phyloP scores from a whole-genome alignment of 2,329 filamentous ascomycete genomes.

The Xylaria sp. region DNA sequence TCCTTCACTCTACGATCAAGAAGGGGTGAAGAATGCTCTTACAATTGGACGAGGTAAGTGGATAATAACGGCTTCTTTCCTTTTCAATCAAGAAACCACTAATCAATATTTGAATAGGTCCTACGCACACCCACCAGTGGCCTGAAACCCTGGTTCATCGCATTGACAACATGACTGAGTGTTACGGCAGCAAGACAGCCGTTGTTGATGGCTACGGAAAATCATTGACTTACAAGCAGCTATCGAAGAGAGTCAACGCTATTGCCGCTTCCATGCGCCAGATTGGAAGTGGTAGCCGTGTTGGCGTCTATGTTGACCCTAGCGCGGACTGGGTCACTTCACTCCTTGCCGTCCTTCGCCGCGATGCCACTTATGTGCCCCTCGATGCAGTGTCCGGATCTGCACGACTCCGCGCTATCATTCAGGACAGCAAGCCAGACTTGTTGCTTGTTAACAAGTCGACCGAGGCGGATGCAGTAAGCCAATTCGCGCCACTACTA shows the following conservation, averaged over 20 bases:
- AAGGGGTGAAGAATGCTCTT: neutral
- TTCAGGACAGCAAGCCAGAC: neutral
- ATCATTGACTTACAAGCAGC: slow-evolving; percentile 3
- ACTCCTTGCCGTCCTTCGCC: slow-evolving; percentile 48
- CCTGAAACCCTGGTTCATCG: slow-evolving; percentile 12
- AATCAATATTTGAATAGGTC: neutral
- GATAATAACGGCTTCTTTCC: neutral
- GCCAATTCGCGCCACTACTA: neutral
- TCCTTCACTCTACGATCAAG: neutral
- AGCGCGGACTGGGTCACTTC: slow-evolving; percentile 44
- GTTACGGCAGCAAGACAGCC: neutral
- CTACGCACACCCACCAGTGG: neutral
- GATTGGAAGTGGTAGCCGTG: slow-evolving; percentile 28
- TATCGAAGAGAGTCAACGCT: slow-evolving; percentile 44
- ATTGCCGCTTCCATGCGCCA: neutral
- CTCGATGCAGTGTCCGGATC: slow-evolving; percentile 43
- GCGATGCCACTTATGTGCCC: slow-evolving; percentile 48
- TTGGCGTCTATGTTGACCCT: slow-evolving; percentile 50
- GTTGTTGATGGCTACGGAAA: neutral
- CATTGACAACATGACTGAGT: neutral
- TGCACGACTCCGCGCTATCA: neutral
- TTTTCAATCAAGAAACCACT: neutral
- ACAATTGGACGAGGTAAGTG: slow-evolving; percentile 5
- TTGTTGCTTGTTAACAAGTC: neutral
- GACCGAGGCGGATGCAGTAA: neutral